Base-by-base conservation (phyloP, 768 basidiomycete species). In the Gautieria morchelliformis region DNA sequence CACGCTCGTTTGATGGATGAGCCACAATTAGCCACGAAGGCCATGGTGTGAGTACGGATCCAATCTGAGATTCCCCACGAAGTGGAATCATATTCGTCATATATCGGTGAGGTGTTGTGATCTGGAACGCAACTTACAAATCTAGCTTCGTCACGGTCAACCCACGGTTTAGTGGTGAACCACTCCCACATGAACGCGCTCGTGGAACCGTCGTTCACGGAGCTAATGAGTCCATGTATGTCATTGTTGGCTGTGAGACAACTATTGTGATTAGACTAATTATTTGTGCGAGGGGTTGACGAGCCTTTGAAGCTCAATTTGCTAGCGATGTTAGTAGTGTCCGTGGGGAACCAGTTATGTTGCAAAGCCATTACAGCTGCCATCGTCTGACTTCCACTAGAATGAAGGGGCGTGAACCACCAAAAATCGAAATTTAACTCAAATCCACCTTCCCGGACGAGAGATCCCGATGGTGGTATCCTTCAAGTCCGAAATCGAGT, bases 111-210 rank as follows among this genome's bases (percentile, higher is more conserved):
- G 27, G 61, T 53, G 35, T n/a, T 48, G 32, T 48, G 30, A 48
- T 17, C 37, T 41, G 17, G 50, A 40, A 20, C 33, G 39, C 15
- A 58, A 75, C 89, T 68, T 68, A 94, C 93, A 70, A 93, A 93
- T 12, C 87, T 82, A 52, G 82, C 85, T 67, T 89, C 82, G 14
- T 85, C 89, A 9, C 78, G 76, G 65, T 94, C 90, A 6, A 78
- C 81, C 63, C 82, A 93, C 4, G 93, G 84, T 63, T 87, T 87
- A 40, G 85, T 87, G 4, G 84, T 87, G 69, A 95, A 96, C 89
- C 88, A 91, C 68, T 93, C 91, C 90, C 91, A 92, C 85, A 94
- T 88, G 72, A 94, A 94, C 11, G 87, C 88, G 60, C 89, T 89
- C 6, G 93, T 93, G 12, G 85, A 80, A 0, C 85, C 89, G 52